Evolutionary conservation across 2,329 filamentous ascomycete species (phyloP).

Genomic region (Venturia asperata): DNA sequence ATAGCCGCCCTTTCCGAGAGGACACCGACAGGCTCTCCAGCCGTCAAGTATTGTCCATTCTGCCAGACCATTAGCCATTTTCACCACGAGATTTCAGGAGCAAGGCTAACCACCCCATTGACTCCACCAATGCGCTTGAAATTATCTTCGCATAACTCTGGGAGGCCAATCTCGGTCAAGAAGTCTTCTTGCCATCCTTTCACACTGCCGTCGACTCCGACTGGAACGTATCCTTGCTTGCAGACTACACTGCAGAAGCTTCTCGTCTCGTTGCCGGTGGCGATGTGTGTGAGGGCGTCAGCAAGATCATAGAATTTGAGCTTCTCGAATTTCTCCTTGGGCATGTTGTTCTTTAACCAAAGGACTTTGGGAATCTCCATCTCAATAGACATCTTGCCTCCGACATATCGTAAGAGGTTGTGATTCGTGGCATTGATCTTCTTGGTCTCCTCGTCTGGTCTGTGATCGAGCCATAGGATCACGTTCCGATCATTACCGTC

Average conservation of each 20-base stretch:
- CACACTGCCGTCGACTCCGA: conserved; percentile 94
- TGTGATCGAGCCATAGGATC: conserved; percentile 94
- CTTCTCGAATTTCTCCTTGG: conserved; percentile 75
- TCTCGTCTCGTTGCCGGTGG: conserved; percentile 82
- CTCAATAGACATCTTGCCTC: conserved; percentile 97
- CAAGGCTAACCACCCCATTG: conserved; percentile 76
- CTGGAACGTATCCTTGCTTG: conserved; percentile 93
- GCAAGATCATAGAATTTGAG: conserved; percentile 97
- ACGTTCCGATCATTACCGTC: conserved; percentile 84
- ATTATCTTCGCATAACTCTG: conserved; percentile 73
- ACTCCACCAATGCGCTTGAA: conserved; percentile 94
- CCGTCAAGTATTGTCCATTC: conserved; percentile 88
- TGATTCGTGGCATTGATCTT: conserved; percentile 90
- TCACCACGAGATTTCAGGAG: conserved; percentile 16
- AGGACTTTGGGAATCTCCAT: conserved; percentile 99
- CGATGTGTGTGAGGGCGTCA: conserved; percentile 88
- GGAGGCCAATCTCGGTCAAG: conserved; percentile 75
- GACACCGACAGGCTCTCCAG: conserved; percentile 81
- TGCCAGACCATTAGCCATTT: conserved; percentile 40
- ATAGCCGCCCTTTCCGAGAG: conserved; percentile 75
- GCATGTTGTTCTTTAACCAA: conserved; percentile 99
- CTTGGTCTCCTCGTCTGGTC: conserved; percentile 81
- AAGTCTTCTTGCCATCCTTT: conserved; percentile 99
- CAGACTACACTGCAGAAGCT: conserved; percentile 96
- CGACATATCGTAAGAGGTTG: conserved; percentile 90